phyloP scores from a whole-genome alignment of 176 grass and related monocot species.

The Elymus sibiricus region DNA sequence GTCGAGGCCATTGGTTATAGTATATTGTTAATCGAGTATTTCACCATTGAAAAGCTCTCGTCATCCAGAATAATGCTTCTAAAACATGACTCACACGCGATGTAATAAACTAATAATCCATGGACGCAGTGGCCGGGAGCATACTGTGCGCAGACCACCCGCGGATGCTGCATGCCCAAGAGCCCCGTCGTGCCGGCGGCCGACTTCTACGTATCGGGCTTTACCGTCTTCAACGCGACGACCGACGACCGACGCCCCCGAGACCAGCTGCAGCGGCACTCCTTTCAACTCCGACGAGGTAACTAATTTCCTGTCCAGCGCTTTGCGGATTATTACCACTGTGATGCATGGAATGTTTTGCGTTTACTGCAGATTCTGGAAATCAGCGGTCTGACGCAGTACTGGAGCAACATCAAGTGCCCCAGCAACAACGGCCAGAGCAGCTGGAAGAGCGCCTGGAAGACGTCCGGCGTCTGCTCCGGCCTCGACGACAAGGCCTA shows the following conservation, averaged over 20 bases:
- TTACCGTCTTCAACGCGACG: slow-evolving; percentile 4
- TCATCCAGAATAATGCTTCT: too few species aligned
- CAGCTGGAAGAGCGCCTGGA: slow-evolving; percentile 44
- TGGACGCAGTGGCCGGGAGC: slow-evolving; percentile 45
- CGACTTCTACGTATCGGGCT: slow-evolving; percentile 32
- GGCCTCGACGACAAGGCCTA: slow-evolving; percentile 5
- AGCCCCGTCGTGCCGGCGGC: slow-evolving; percentile 3
- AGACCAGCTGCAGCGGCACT: not conserved
- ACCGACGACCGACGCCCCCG: not conserved
- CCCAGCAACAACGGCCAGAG: slow-evolving; percentile 21
- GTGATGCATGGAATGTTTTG: not conserved
- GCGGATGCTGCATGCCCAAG: slow-evolving; percentile 33
- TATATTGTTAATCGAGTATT: too few species aligned
- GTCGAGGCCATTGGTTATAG: not conserved
- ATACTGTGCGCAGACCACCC: slow-evolving; percentile 27
- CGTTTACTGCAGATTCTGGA: not conserved
- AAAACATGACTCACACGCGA: too few species aligned
- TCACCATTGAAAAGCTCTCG: too few species aligned
- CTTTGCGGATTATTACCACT: too few species aligned
- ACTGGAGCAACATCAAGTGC: slow-evolving; percentile 52
- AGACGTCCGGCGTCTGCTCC: slow-evolving; percentile 43
- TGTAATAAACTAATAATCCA: not conserved
- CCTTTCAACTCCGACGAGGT: slow-evolving; percentile 27
- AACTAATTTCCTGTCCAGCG: not conserved
- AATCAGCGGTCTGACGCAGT: not conserved